Evolutionary conservation across 2,329 filamentous ascomycete genomes (phyloP).

Genomic region (Alternaria brassicae): DNA sequence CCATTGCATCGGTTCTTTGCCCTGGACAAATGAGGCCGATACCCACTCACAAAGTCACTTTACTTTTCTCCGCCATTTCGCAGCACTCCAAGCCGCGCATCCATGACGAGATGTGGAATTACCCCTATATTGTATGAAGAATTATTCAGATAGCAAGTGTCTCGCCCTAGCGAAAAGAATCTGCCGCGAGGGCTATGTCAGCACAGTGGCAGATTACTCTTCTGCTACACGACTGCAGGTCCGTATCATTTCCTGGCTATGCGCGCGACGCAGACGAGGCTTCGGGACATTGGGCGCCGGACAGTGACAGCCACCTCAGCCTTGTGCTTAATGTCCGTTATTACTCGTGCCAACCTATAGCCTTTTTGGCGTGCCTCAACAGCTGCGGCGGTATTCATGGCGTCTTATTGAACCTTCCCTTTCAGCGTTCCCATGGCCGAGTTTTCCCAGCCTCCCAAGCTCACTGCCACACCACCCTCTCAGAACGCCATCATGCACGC

Average conservation of each 20-base stretch:
- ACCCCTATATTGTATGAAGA: not conserved
- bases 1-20: slow-evolving; percentile 15
- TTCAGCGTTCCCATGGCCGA: not conserved
- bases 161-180: not conserved
- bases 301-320: not conserved
- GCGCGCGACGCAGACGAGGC: slow-evolving; percentile 1
- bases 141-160: not conserved
- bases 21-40: slow-evolving; percentile 23
- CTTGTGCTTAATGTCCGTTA: not conserved
- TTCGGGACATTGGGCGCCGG: slow-evolving; percentile 1
- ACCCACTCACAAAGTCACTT: slow-evolving; percentile 12
- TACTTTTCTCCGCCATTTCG: slow-evolving; percentile 9
- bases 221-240: slow-evolving; percentile 8
- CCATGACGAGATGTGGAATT: slow-evolving; percentile 1
- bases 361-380: not conserved
- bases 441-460: slow-evolving; percentile 8
- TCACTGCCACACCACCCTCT: slow-evolving; percentile 2
- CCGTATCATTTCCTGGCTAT: slow-evolving; percentile 13
- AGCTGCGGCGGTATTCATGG: not conserved
- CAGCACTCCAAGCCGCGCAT: slow-evolving; percentile 12
- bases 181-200: slow-evolving; percentile 9
- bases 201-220: slow-evolving; percentile 1
- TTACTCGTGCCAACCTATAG: not conserved
- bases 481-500: slow-evolving; percentile 8
- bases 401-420: not conserved